Base-by-base conservation (phyloP, 2,329 filamentous ascomycete species). In the Orbilia oligospora region DNA sequence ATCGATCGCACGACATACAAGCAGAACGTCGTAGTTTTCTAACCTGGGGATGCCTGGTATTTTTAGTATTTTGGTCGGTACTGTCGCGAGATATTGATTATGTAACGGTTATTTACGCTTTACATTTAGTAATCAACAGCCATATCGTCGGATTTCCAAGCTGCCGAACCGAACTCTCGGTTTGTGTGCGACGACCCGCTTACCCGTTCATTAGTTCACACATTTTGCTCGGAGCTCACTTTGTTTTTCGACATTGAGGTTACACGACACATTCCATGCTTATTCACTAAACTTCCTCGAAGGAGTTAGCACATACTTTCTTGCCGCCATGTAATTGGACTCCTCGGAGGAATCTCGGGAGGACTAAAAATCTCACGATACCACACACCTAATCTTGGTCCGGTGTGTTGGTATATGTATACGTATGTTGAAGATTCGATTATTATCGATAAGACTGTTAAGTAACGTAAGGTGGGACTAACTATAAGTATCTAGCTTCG, bases 311-410 rank as follows among this genome's bases (percentile, higher is more conserved):
- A 18, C 36, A 24, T 9, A 18, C 44, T 10, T 27, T 38, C 24
- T 44, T 18, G 58, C 58, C n/a, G 49, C 61, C 12, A 68, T 61
- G 16, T 61, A 41, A 61, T 75, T 75, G 71, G 71, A 12, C 61
- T 58, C 46, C 63, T 78, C 73, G 73, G 73, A 78, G 73, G 53
- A 72, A 78, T 78, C 73, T 78, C 73, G 73, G 73, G 46, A 63
- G 53, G 46, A 53, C 48, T 38, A 71, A 65, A 64, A 56, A 49
- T 41, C 12, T 4, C 38, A 63, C 9, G 44, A 41, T 22, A 38
- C 12, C 48, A 64, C 27, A 33, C 58, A 33, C 24, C 8, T 24
- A 27, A 14, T 5, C 5, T 24, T 51, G 20, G 48, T 24, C 12
- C 4, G 20, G 36, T 49, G 58, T 72, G 61, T 66, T 66, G 58